Evolutionary conservation across 352 stramenopile species (phyloP).

Genomic region (Globisporangium uncinulatum): DNA sequence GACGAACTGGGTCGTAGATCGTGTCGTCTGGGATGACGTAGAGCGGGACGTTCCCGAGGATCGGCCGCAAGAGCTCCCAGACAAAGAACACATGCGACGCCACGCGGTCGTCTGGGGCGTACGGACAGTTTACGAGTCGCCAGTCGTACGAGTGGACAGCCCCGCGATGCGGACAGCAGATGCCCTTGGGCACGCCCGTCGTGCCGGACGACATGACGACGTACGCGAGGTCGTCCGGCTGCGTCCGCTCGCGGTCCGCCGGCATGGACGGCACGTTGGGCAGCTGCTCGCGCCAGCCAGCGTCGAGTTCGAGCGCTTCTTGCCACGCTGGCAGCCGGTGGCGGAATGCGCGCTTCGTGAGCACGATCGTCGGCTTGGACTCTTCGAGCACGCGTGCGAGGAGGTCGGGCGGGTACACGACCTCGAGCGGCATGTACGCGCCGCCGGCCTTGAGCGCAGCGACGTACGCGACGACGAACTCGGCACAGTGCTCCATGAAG

Average conservation of each 20-base stretch:
- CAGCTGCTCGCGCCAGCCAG: constrained; percentile 38
- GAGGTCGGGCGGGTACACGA: constrained; percentile 88
- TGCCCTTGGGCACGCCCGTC: constrained; percentile 90
- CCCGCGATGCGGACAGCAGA: constrained; percentile 90
- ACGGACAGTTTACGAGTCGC: constrained; percentile 73
- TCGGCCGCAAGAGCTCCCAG: constrained; percentile 89
- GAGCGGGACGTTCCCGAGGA: constrained; percentile 86
- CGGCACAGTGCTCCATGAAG: constrained; percentile 90
- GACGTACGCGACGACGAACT: constrained; percentile 91
- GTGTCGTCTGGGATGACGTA: constrained; percentile 90
- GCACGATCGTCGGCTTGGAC: constrained; percentile 79
- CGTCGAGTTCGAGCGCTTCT: constrained; percentile 59
- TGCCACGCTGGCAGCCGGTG: constrained; percentile 66
- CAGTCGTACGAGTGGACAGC: constrained; percentile 92
- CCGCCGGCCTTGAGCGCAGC: constrained; percentile 88
- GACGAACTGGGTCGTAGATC: constrained; percentile 87
- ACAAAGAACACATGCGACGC: constrained; percentile 95
- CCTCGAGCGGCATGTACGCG: constrained; percentile 88
- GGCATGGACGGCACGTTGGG: constrained; percentile 44
- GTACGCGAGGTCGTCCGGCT: constrained; percentile 88
- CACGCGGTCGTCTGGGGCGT: constrained; percentile 70
- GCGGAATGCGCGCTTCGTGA: constrained; percentile 77
- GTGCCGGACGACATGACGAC: constrained; percentile 92
- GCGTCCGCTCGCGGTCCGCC: constrained; percentile 42
- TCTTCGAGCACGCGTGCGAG: constrained; percentile 87